Conservation (phyloP, 2,329 filamentous ascomycete genomes). For the Dissoconium aciculare region DNA sequence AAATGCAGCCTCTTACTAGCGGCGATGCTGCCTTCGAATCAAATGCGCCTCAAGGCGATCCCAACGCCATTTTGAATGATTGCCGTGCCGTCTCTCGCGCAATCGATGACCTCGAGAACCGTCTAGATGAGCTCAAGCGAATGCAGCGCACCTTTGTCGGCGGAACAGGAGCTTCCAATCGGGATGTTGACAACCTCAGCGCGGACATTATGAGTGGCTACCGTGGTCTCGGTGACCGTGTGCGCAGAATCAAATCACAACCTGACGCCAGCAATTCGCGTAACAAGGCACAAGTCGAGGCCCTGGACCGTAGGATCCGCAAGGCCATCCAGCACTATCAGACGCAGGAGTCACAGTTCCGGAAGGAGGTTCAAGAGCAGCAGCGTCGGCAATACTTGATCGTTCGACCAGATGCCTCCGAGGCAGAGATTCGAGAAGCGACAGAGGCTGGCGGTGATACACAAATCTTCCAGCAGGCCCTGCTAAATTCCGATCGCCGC, state of each 20-base stretch:
- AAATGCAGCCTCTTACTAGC: constrained; percentile 49
- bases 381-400: constrained; percentile 84
- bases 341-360: constrained; percentile 62
- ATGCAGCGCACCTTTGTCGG: constrained; percentile 59
- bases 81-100: constrained; percentile 66
- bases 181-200: constrained; percentile 55
- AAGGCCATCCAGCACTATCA: constrained; percentile 70
- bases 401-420: constrained; percentile 53
- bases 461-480: constrained; percentile 76
- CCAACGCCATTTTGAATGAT: constrained; percentile 70
- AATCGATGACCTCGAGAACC: constrained; percentile 58
- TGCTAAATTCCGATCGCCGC: constrained; percentile 66
- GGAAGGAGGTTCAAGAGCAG: constrained; percentile 65
- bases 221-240: constrained; percentile 60
- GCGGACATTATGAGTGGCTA: constrained; percentile 73
- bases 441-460: constrained; percentile 56
- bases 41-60: constrained; percentile 32
- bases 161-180: constrained; percentile 47
- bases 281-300: constrained; percentile 67
- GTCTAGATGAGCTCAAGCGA: constrained; percentile 55
- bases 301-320: constrained; percentile 66
- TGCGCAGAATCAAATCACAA: constrained; percentile 69
- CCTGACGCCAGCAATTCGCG: constrained; percentile 55
- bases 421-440: constrained; percentile 61
- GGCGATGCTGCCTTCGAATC: constrained; percentile 30